Conservation (phyloP, 164 flowering plant genomes). For the Chimonanthus salicifolius region DNA sequence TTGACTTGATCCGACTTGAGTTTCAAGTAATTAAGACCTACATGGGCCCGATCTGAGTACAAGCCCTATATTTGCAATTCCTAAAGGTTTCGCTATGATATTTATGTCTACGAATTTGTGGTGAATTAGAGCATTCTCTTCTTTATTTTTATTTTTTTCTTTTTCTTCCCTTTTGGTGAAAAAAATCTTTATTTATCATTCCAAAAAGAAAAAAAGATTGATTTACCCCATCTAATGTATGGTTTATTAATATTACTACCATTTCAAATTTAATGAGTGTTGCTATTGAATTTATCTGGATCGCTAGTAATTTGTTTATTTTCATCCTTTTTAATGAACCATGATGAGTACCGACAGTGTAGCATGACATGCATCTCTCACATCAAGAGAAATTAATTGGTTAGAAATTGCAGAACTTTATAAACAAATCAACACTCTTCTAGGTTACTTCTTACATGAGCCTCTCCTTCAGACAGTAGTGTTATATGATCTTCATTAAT, state of each 20-base stretch:
- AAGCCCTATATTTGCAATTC: too few species aligned
- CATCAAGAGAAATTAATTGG: not conserved
- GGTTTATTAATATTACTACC: too few species aligned
- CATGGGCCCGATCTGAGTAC: too few species aligned
- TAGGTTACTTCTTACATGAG: not conserved
- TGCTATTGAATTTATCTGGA: not conserved
- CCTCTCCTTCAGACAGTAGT: not conserved
- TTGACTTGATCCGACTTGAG: too few species aligned
- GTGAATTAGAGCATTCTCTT: too few species aligned
- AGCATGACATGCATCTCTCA: not conserved
- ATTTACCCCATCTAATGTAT: too few species aligned
- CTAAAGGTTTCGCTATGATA: not conserved
- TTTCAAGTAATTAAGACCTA: too few species aligned
- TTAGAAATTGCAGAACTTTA: not conserved
- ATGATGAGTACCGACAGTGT: not conserved
- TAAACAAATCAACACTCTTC: not conserved
- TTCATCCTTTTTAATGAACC: too few species aligned
- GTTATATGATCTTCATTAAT: not conserved
- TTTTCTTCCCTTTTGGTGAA: too few species aligned
- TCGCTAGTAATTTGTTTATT: not conserved
- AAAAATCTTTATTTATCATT: too few species aligned
- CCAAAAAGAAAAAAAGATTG: too few species aligned
- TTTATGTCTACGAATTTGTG: not conserved
- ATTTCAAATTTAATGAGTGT: not conserved
- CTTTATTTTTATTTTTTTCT: too few species aligned